Evolutionary conservation across 1,139 yeast species (phyloP), one percentile per base, ranked within the genome.

Genomic region (Diutina catenulata): DNA sequence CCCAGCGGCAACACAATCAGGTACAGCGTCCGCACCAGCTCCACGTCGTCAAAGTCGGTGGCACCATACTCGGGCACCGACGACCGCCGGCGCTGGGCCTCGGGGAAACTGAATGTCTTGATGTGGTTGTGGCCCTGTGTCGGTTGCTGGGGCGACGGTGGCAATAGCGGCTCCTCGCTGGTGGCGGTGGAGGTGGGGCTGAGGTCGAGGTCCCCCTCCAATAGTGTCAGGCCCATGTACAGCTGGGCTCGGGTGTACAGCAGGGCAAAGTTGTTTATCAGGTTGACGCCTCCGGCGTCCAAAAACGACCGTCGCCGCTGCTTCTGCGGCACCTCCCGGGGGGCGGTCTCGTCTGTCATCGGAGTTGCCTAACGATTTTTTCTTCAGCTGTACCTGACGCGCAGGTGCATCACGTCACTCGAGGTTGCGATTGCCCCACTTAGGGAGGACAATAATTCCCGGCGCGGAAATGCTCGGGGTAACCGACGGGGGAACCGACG

Each of bases 161-260:
- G n/a, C n/a, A n/a, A n/a, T n/a, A n/a, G n/a, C n/a, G n/a, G n/a
- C n/a, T n/a, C n/a, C n/a, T n/a, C n/a, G n/a, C n/a, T n/a, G n/a
- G n/a, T n/a, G n/a, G n/a, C n/a, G 5, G 29, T 27, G 18, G 15
- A 18, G 4, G 28, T 25, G 28, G 28, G 28, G 8, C 16, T 13
- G 28, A 25, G n/a, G n/a, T n/a, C n/a, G 28, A 7, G 9, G 21
- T 31, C 25, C 8, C 21, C 25, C 35, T 52, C 62, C 36, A 57
- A 43, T 5, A 54, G 44, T 14, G 53, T 46, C 25, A 55, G 53
- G 1, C 62, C 64, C 28, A 57, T 49, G 44, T 60, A 61, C 4
- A 86, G 72, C 54, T 81, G 93, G 0, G 95, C 94, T 49, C 95
- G 66, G 36, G 75, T 66, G 51, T 69, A 76, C 1, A 94, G 82